These are phyloP conservation scores for Monosporascus sp. DNA, from an alignment of 2,329 filamentous ascomycete species.

Conservation along the genomic window DNA sequence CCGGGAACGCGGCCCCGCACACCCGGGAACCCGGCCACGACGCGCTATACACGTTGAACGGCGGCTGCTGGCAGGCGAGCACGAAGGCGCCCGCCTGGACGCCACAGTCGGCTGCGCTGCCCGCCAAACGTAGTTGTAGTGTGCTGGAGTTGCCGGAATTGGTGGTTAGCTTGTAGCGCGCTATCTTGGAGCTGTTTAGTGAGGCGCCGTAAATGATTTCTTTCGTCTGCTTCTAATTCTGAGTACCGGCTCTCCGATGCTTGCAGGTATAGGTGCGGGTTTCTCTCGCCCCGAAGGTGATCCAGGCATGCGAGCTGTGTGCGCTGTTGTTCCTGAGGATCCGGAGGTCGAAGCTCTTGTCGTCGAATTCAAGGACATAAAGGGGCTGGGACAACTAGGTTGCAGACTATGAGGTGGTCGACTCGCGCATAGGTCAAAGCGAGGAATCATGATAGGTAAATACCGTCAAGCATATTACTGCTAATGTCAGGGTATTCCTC, in stretches of 20 bases:
- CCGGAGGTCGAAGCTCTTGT: background rate
- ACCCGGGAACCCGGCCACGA: slow-evolving; percentile 9
- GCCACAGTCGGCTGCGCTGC: slow-evolving; percentile 3
- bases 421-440: background rate
- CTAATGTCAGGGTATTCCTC: too few species aligned
- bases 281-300: slow-evolving; percentile 11
- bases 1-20: slow-evolving; percentile 13
- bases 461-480: too few species aligned
- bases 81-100: slow-evolving; percentile 12
- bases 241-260: too few species aligned
- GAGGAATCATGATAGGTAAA: background rate
- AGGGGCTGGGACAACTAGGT: slow-evolving; percentile 60
- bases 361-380: slow-evolving; percentile 36
- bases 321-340: slow-evolving; percentile 40
- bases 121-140: background rate
- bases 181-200: slow-evolving; percentile 1
- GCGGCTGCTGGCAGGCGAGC: slow-evolving; percentile 2
- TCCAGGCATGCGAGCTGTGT: slow-evolving; percentile 12
- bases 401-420: slow-evolving; percentile 64
- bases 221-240: slow-evolving; percentile 10
- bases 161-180: slow-evolving; percentile 6
- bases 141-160: background rate
- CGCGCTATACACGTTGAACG: slow-evolving; percentile 11
- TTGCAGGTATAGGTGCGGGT: too few species aligned
- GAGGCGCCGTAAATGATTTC: slow-evolving; percentile 14